Evolutionary conservation across 257 asterid species (phyloP).

Genomic region (Penstemon barbatus): DNA sequence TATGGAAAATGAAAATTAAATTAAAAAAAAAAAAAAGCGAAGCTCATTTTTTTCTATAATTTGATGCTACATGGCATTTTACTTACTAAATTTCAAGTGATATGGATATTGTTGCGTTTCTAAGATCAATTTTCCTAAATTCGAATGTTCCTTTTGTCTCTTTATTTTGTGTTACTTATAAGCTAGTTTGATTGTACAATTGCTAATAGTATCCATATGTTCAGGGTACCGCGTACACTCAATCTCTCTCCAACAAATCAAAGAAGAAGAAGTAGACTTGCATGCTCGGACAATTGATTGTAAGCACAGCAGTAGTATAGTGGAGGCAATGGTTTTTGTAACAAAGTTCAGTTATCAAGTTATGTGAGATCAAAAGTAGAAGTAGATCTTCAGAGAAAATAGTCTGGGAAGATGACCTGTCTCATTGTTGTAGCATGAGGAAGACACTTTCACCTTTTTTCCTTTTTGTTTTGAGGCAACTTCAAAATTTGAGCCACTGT

Average conservation of each 20-base stretch:
- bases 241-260: slow-evolving; percentile 60
- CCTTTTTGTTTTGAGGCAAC: slow-evolving; percentile 2
- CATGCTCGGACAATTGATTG: slow-evolving; percentile 28
- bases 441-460: slow-evolving; percentile 26
- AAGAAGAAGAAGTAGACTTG: slow-evolving; percentile 86
- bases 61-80: too few species aligned
- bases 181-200: neutral
- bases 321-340: slow-evolving; percentile 31
- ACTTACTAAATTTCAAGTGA: too few species aligned
- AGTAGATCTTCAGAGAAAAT: slow-evolving; percentile 30
- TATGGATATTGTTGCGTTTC: neutral
- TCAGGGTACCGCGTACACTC: slow-evolving; percentile 89
- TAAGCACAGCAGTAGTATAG: slow-evolving; percentile 33
- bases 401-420: slow-evolving; percentile 24
- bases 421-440: slow-evolving; percentile 59
- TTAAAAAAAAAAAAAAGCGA: too few species aligned
- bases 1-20: too few species aligned
- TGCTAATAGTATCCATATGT: slow-evolving; percentile 13
- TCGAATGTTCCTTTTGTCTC: neutral
- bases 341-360: slow-evolving; percentile 29
- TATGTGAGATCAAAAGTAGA: slow-evolving; percentile 27
- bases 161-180: neutral
- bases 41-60: too few species aligned
- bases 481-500: too few species aligned
- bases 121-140: neutral